Evolutionary conservation across 106 monocot species (phyloP), one percentile per base, ranked within the genome.

Genomic region (Allium fistulosum): DNA sequence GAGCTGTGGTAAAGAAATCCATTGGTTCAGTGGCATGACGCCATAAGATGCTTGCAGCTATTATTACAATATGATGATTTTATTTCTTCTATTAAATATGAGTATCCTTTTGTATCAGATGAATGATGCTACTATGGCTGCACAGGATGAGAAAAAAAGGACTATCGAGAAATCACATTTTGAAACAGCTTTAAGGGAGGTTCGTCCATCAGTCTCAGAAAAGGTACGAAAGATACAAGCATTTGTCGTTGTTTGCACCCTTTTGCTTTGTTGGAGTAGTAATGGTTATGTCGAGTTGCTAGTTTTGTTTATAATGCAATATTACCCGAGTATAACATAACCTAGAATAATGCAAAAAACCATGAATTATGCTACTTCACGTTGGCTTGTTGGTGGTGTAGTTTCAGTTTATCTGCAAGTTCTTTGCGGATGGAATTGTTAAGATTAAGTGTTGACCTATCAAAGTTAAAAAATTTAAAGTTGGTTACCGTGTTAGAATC

Each of bases 71-170:
- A 4, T 4, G 22, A n/a, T 64, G 22, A n/a, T 64, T 48, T 37
- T 48, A 16, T 64, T 28, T 48, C 49, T 48, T 62, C n/a, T 68
- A 1, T 47, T 11, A 50, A 10, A 11, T 48, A 6, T 4, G 22
- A 57, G 48, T 75, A 18, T 17, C 11, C 7, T 75, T 51, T 48
- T 66, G 60, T 51, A 59, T 17, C 76, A 90, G 90, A 73, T 90
- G 73, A 76, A 85, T 69, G 90, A 85, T 75, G 90, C 90, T 59
- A 83, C 83, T 16, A 83, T 85, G 82, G 68, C 49, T 65, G 82
- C 83, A 1, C 55, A 73, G 58, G 83, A 90, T 60, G 90, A 85
- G 75, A 84, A 80, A 59, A 68, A 72, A 61, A 58, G 66, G 46
- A 51, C 52, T 45, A 90, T 90, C 45, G 78, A 74, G 71, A 58